phyloP scores from a whole-genome alignment of 305 asterid genomes.

The Fraxinus baroniana region DNA sequence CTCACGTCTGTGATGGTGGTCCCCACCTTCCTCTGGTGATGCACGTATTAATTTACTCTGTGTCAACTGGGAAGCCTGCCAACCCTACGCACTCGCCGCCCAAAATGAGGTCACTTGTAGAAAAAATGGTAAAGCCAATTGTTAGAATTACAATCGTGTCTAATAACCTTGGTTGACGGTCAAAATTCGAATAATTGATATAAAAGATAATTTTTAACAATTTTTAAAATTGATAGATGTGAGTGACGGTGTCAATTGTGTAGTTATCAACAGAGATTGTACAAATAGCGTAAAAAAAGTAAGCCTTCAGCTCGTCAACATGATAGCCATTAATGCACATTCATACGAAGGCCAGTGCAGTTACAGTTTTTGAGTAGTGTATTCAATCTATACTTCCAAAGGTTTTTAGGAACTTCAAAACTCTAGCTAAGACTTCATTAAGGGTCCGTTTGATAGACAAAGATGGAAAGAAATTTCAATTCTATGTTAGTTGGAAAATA shows the following conservation, averaged over 20 bases:
- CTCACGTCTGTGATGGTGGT: conserved; percentile 5
- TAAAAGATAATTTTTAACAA: too few relatives aligned
- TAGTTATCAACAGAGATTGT: too few relatives aligned
- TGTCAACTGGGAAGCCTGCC: not conserved
- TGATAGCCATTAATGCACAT: conserved; percentile 28
- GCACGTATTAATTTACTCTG: not conserved
- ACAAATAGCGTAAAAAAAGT: not conserved
- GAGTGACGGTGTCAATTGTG: not conserved
- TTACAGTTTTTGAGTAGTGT: not conserved
- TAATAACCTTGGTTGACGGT: too few relatives aligned
- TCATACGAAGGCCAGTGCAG: not conserved
- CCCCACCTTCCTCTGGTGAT: not conserved
- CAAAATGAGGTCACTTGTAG: conserved; percentile 16
- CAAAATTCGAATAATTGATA: not conserved
- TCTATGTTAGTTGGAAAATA: too few relatives aligned
- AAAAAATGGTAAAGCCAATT: too few relatives aligned
- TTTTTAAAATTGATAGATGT: too few relatives aligned
- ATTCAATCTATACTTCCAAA: not conserved
- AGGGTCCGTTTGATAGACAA: too few relatives aligned
- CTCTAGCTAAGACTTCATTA: too few relatives aligned
- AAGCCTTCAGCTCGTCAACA: conserved; percentile 4
- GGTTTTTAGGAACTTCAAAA: too few relatives aligned
- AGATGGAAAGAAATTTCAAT: too few relatives aligned
- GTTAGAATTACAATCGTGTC: not conserved
- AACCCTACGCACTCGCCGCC: conserved; percentile 34